Evolutionary conservation across 495 filamentous ascomycete species (phyloP).

Genomic region (Friedmanniomyces simplex): DNA sequence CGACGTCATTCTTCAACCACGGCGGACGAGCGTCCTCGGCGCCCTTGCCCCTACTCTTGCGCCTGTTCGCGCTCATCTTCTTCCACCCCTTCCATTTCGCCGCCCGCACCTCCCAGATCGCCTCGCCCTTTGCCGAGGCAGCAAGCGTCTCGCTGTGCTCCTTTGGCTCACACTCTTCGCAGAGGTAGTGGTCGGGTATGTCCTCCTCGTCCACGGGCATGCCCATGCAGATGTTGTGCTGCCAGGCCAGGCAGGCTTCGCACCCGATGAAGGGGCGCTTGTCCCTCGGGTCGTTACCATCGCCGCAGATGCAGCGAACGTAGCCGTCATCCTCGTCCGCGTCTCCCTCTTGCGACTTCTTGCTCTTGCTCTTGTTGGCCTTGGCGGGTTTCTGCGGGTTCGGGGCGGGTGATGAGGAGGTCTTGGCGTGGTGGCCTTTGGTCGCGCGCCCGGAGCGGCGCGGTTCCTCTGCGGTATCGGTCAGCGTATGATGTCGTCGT

Average conservation of each 20-base stretch:
- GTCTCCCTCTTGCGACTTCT: conserved; percentile 32
- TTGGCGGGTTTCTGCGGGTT: conserved; percentile 30
- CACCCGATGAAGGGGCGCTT: conserved; percentile 83
- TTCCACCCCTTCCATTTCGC: conserved; percentile 20
- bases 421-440: conserved; percentile 83
- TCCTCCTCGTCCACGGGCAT: conserved; percentile 65
- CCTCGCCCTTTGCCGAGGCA: conserved; percentile 66
- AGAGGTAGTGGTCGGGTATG: conserved; percentile 72
- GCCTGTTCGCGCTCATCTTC: conserved; percentile 24
- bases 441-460: conserved; percentile 90
- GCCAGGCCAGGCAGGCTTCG: conserved; percentile 84
- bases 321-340: conserved; percentile 52
- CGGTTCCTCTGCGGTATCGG: conserved; percentile 55
- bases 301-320: conserved; percentile 86
- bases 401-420: conserved; percentile 46
- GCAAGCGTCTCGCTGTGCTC: conserved; percentile 66
- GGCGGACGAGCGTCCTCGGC: conserved; percentile 30
- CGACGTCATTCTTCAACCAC: conserved; percentile 22
- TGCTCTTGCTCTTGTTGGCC: conserved; percentile 43
- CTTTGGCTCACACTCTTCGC: conserved; percentile 78
- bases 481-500: conserved; percentile 8
- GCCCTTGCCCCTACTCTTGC: conserved; percentile 39
- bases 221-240: conserved; percentile 93
- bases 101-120: conserved; percentile 59
- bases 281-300: conserved; percentile 70